These are phyloP conservation scores for Trichosporon coremiiforme DNA, from an alignment of 1,284 basidiomycete genomes.

Conservation along the genomic window DNA sequence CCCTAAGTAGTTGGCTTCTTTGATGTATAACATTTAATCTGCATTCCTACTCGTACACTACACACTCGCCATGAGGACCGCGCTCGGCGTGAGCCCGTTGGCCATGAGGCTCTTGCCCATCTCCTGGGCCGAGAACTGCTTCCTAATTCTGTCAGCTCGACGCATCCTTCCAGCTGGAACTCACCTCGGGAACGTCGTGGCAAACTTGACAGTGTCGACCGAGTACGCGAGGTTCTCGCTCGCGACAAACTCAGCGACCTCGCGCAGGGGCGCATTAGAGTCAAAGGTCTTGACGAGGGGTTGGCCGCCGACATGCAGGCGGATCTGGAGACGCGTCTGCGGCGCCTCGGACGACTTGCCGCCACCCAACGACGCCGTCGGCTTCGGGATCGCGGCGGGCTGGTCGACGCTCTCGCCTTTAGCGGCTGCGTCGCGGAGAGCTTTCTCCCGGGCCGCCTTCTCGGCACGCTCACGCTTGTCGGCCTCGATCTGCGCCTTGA, in stretches of 20 bases:
- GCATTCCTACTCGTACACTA: not conserved
- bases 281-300: slow-evolving; percentile 77
- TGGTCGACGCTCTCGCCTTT: slow-evolving; percentile 52
- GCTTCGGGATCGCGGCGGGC: slow-evolving; percentile 40
- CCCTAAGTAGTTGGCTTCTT: no score
- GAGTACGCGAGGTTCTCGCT: slow-evolving; percentile 69
- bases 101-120: slow-evolving; percentile 53
- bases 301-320: slow-evolving; percentile 73
- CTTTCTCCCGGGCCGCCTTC: slow-evolving; percentile 83
- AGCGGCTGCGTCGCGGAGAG: slow-evolving; percentile 71
- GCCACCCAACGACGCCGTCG: slow-evolving; percentile 46
- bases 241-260: slow-evolving; percentile 83
- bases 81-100: slow-evolving; percentile 56
- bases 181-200: slow-evolving; percentile 80
- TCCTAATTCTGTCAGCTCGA: slow-evolving; percentile 35
- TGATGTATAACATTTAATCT: not conserved
- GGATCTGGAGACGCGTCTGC: slow-evolving; percentile 78
- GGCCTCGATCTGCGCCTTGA: slow-evolving; percentile 89
- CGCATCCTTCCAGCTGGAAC: slow-evolving; percentile 32
- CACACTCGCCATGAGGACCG: slow-evolving; percentile 49
- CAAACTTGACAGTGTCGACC: slow-evolving; percentile 72
- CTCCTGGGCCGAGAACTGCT: slow-evolving; percentile 50
- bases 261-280: slow-evolving; percentile 72
- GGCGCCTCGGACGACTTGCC: slow-evolving; percentile 73
- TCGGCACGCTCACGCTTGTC: slow-evolving; percentile 87